Percentiles rank a stretch among this genome's conserved stretches.
Evolutionary conservation across 2,329 filamentous ascomycete genomes (phyloP).

Genomic region (Pseudogymnoascus sp.): DNA sequence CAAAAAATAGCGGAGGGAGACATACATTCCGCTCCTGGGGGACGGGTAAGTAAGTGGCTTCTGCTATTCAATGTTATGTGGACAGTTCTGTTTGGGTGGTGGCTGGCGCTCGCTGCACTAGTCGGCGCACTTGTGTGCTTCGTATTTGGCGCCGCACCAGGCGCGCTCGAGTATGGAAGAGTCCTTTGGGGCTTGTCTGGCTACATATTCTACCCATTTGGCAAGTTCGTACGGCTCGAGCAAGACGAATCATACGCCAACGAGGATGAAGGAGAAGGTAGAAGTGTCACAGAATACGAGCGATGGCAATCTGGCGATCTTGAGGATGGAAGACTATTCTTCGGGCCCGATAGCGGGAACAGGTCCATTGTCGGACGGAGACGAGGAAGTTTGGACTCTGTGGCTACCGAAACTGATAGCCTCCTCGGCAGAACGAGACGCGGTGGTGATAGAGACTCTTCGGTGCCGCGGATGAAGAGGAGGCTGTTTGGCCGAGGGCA

Average conservation of each 20-base stretch:
- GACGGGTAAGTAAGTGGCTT: conserved; percentile 75
- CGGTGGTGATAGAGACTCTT: conserved; percentile 35
- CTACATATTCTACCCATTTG: conserved; percentile 94
- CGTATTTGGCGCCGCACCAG: conserved; percentile 68
- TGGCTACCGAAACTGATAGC: conserved; percentile 77
- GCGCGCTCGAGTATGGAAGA: conserved; percentile 76
- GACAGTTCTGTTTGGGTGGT: conserved; percentile 93
- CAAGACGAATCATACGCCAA: conserved; percentile 91
- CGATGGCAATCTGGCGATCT: conserved; percentile 98
- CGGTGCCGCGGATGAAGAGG: conserved; percentile 55
- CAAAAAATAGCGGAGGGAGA: conserved; percentile 94
- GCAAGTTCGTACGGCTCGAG: conserved; percentile 87
- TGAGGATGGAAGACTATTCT: conserved; percentile 91
- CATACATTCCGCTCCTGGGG: conserved; percentile 90
- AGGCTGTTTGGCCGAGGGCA: conserved; percentile 89
- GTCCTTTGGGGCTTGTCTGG: conserved; percentile 76
- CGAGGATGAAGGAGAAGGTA: conserved; percentile 89
- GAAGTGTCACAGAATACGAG: conserved; percentile 97
- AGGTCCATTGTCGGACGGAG: conserved; percentile 80
- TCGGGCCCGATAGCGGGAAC: conserved; percentile 63
- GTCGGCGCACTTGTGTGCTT: conserved; percentile 72
- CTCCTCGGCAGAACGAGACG: conserved; percentile 64
- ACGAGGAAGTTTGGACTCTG: conserved; percentile 80
- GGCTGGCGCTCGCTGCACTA: conserved; percentile 73
- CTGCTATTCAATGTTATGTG: conserved; percentile 83